These are phyloP conservation scores for Fusarium scirpi DNA, from an alignment of 2,329 filamentous ascomycete genomes.

Conservation along the genomic window DNA sequence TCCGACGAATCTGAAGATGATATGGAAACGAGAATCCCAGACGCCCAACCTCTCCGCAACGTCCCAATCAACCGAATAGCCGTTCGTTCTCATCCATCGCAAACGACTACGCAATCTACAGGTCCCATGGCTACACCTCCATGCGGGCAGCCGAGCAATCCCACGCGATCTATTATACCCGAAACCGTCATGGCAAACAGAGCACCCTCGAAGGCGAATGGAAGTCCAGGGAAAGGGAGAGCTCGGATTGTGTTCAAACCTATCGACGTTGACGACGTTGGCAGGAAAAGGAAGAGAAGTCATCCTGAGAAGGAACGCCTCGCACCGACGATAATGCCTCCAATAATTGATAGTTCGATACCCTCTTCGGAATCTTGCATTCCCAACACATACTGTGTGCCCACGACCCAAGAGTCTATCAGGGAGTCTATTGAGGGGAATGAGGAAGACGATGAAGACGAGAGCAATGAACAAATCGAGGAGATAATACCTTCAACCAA, in stretches of 20 bases:
- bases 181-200: constrained; percentile 27
- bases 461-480: background rate
- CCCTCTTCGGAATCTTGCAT: constrained; percentile 49
- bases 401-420: constrained; percentile 36
- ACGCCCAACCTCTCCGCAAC: constrained; percentile 38
- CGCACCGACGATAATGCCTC: constrained; percentile 42
- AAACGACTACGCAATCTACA: constrained; percentile 34
- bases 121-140: constrained; percentile 47
- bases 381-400: constrained; percentile 44
- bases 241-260: constrained; percentile 46
- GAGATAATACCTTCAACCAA: constrained; percentile 26
- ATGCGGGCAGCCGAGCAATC: constrained; percentile 49
- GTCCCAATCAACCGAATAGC: constrained; percentile 45
- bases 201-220: background rate
- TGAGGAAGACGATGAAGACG: constrained; percentile 21
- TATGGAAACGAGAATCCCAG: constrained; percentile 53
- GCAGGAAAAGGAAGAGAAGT: constrained; percentile 28
- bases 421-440: constrained; percentile 41
- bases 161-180: constrained; percentile 38
- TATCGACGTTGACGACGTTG: constrained; percentile 33
- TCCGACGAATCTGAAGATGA: constrained; percentile 51
- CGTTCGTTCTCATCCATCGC: constrained; percentile 28
- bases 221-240: constrained; percentile 19
- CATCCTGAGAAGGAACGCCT: constrained; percentile 37
- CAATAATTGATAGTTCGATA: constrained; percentile 42